phyloP scores from a whole-genome alignment of 768 basidiomycete species.

The Auriculariales sp. region DNA sequence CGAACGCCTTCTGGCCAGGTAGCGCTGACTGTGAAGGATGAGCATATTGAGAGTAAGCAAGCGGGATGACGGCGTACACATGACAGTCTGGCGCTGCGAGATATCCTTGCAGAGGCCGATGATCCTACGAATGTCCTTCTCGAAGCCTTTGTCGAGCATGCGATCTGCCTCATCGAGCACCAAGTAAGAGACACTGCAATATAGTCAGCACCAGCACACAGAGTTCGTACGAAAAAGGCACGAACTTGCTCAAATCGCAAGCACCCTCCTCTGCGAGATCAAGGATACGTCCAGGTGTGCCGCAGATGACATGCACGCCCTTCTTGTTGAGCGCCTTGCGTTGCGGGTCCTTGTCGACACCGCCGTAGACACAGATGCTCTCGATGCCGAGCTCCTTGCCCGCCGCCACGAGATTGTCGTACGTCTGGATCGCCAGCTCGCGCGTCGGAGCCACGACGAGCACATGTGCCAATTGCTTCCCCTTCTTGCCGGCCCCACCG shows the following conservation, averaged over 20 bases:
- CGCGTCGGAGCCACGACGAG: constrained; percentile 90
- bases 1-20: constrained; percentile 97
- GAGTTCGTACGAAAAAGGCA: not conserved
- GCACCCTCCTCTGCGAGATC: constrained; percentile 83
- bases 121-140: constrained; percentile 90
- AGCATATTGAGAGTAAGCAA: not conserved
- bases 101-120: constrained; percentile 59
- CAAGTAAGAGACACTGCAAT: constrained; percentile 64
- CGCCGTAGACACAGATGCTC: constrained; percentile 85
- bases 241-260: constrained; percentile 56
- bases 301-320: constrained; percentile 64
- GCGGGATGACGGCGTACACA: constrained; percentile 50
- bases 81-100: constrained; percentile 74
- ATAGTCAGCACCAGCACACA: constrained; percentile 2
- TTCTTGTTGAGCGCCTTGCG: constrained; percentile 45
- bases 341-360: constrained; percentile 84
- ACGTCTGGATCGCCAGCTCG: constrained; percentile 91
- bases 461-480: constrained; percentile 17
- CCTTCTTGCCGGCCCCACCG: constrained; percentile 1
- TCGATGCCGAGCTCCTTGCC: constrained; percentile 62
- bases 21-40: constrained; percentile 60
- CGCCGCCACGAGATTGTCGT: constrained; percentile 62
- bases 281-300: constrained; percentile 86
- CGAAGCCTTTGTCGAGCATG: constrained; percentile 97
- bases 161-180: constrained; percentile 97